Evolutionary conservation across 2,329 filamentous ascomycete genomes (phyloP), one percentile per base, ranked within the genome.

Genomic region (Tolypocladium inflatum): DNA sequence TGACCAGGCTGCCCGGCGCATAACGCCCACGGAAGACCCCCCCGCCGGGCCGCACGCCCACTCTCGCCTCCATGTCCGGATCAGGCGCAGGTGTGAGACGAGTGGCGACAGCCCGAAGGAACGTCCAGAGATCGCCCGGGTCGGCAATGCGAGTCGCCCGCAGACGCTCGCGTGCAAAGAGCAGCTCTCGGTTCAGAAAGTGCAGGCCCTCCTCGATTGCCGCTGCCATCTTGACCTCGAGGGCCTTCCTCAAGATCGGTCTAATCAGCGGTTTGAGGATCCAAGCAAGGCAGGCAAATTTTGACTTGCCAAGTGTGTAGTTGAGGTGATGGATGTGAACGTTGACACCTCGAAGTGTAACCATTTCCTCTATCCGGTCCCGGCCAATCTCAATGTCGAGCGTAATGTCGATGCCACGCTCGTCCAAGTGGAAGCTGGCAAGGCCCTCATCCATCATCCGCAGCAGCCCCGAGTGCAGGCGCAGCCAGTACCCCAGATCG

Each of bases 401-500:
- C 35, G 89, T 85, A 55, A 97, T 83, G 70, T 97, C 93, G 59
- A 97, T 85, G 21, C 93, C 93, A 23, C 89, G 84, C 64, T 93
- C 86, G 70, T 97, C 93, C 6, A 97, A 83, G 51, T 84, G 83
- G 72, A 97, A 91, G 37, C 88, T 90, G 6, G 89, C 90, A 54
- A 97, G 89, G 4, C 93, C 93, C 70, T 91, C 82, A 66, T 96
- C 91, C 2, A 84, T 83, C 37, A 96, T 79, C 30, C 85, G 85
- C 54, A 96, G 77, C 2, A 95, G 70, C 2, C 90, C 86, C 17
- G 85, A 84, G 69, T 94, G 92, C 0, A 89, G 80, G 11, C 89
- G 88, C 38, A 97, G 76, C 85, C 92, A 95, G 75, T 92, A 97
- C 30, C 93, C 93, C 38, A 97, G 79, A 61, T 97, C 91, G 30